Base-by-base conservation (phyloP, 2,329 filamentous ascomycete genomes). In the Xylariaceae sp. region DNA sequence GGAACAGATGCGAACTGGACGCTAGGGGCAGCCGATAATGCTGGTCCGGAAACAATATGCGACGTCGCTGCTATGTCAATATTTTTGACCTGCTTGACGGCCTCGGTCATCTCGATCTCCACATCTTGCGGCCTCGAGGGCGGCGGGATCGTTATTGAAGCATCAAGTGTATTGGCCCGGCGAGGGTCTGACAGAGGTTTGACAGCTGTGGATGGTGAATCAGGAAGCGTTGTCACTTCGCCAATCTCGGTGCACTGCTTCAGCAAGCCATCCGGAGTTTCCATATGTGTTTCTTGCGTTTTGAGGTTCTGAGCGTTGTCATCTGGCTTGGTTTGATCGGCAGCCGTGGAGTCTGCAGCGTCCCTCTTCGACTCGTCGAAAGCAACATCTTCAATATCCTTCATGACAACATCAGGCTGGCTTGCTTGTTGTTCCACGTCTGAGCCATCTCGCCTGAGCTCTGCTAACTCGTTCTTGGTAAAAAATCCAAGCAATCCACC, bases 401-500 rank as follows among this genome's bases (percentile, higher is more conserved):
- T 42, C 56, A 67, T 64, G 3, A 57, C 45, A 12, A 53, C 41
- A 36, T 63, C 59, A 5, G 45, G 40, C 31, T 19, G 47, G 8
- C 25, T 26, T 11, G 37, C 47, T 19, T 53, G 47, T 13, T 47
- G 35, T 12, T 47, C 37, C 1, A 51, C 48, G 1, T 33, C 43
- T 11, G 37, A 46, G 19, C 57, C 56, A 24, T 69, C 59, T 4
- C 62, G 52, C 33, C 71, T 63, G 30, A 79, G 60, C 39, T 68
- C 61, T 40, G 71, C 64, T 25, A 78, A 45, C 39, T 79, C 75
- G 1, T 69, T 68, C 46, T 75, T 76, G 25, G 65, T 70, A 42
- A 79, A 80, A 15, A 78, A 57, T 0, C 74, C 73, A 2, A 79
- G 53, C 0, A 79, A 55, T 1, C 71, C 70, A 18, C 58, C 51